Evolutionary conservation across 1,284 basidiomycete genomes (phyloP), one percentile per base, ranked within the genome.

Genomic region (Nidula niveotomentosa): DNA sequence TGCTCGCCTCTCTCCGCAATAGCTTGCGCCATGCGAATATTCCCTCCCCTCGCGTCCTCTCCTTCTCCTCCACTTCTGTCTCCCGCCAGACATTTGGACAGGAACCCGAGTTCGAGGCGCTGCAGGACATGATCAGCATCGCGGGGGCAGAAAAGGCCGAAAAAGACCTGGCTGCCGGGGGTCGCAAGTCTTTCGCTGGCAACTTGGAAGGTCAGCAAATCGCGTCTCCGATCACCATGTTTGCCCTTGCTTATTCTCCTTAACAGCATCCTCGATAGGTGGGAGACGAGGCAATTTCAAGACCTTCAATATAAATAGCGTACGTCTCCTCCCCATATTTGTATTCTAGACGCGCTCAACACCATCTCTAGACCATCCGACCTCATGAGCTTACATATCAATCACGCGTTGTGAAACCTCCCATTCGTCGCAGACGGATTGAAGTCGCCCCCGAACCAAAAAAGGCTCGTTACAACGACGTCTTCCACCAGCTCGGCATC

Each of bases 401-500:
- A 44, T 62, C 73, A 34, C 78, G 79, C 12, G 60, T 66, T 33
- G 56, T 59, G 54, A 45, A 46, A 6, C 62, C 55, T n/a, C 56
- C 54, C 6, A 48, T 56, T 4, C 48, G 49, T 44, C 65, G 53
- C 36, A 75, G 65, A 51, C 62, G 64, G 36, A 59, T 73, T 3
- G 61, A 68, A 15, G 74, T 86, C 13, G 85, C 84, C 15, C 88
- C 88, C 18, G 70, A 76, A 7, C 73, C 58, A 58, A 67, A 62
- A 35, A 71, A 80, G 48, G 81, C 89, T 4, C 76, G 77, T 33
- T 64, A 72, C 23, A 62, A 64, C n/a, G 94, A 96, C 70, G 68
- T 83, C 13, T 88, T 94, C 74, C 73, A 84, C 67, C 81, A 87
- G 62, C 75, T 88, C 23, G 71, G 76, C 56, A 76, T 91, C 58